Base-by-base conservation (phyloP, 257 asterid genomes). In the Handroanthus guayacan region DNA sequence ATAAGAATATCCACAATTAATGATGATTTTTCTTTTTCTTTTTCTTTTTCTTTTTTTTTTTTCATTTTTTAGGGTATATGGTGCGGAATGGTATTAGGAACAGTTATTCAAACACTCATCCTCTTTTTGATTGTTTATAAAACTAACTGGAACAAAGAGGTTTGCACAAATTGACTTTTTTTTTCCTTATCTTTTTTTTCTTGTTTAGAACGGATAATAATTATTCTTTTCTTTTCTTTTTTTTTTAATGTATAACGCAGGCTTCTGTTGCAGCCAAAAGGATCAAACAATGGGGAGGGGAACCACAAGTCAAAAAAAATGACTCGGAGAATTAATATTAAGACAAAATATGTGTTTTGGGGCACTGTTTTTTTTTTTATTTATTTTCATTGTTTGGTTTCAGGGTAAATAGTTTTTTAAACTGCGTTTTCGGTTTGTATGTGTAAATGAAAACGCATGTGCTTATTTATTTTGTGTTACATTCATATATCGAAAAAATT, bases 61-160 rank as follows among this genome's bases (percentile, higher is more conserved):
- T 5, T 72, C 1, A 12, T 4, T 67, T 79, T 72, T 14, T 76
- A 87, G 91, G 91, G 88, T 0, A 87, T 84, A n/a, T 87, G 91
- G 91, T 74, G 70, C 9, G 91, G 91, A 18, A 87, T 87, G 91
- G 72, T 85, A 18, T 0, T 65, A 2, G 91, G 91, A 71, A 85
- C 91, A 25, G 55, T 73, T 3, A 20, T 83, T 6, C 91, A 87
- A 55, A 87, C 91, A 0, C 0, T 83, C 2, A 72, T 73, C 43
- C 77, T 87, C 62, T 71, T 81, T 66, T 79, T 9, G 57, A 83
- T 87, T 9, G 83, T 85, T 66, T 62, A 74, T 80, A 77, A 52
- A 65, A 87, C 91, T 14, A 87, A 87, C 66, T 87, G 91, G 91
- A 79, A 85, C 45, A 84, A 71, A 72, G 91, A 87, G 89, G 91